These are phyloP conservation scores for Dactylella cylindrospora DNA, from an alignment of 2,329 filamentous ascomycete genomes.

Conservation along the genomic window DNA sequence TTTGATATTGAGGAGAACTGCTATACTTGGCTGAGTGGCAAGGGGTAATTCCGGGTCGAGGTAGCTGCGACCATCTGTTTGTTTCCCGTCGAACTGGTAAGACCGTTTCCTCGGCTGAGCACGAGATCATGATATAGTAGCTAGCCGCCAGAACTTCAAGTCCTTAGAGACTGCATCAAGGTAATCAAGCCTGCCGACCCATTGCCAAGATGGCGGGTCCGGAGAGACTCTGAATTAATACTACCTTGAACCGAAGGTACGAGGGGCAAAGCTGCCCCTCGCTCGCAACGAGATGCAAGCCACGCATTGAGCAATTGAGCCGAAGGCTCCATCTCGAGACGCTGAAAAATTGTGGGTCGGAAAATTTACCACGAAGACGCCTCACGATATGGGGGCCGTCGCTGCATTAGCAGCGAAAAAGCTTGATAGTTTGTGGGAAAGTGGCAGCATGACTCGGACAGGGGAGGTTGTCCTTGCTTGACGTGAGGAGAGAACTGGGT, in stretches of 20 bases:
- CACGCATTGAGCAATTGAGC: too few species aligned
- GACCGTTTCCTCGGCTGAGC: slow-evolving; percentile 32
- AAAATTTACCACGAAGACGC: slow-evolving; percentile 18
- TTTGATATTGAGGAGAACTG: background rate
- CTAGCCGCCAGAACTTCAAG: slow-evolving; percentile 10
- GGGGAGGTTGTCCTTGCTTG: slow-evolving; percentile 4
- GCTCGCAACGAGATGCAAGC: background rate
- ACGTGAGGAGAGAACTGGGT: slow-evolving; percentile 7
- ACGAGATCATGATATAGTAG: slow-evolving; percentile 6
- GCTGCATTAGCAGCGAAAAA: slow-evolving; percentile 2
- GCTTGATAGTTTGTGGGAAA: background rate
- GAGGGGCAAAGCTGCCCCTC: slow-evolving; percentile 8
- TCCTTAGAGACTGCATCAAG: background rate
- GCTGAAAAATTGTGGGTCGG: slow-evolving; percentile 3
- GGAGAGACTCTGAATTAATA: too few species aligned
- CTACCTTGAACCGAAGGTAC: too few species aligned
- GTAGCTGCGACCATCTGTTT: background rate
- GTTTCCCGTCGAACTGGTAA: background rate
- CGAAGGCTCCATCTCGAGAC: background rate
- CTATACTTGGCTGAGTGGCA: too few species aligned
- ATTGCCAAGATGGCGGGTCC: slow-evolving; percentile 6
- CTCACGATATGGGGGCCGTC: background rate
- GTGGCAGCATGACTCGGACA: slow-evolving; percentile 1
- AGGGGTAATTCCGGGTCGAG: too few species aligned
- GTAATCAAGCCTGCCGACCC: slow-evolving; percentile 20